Conservation (phyloP, 805 yeast species). For the Wickerhamiella musiphila region DNA sequence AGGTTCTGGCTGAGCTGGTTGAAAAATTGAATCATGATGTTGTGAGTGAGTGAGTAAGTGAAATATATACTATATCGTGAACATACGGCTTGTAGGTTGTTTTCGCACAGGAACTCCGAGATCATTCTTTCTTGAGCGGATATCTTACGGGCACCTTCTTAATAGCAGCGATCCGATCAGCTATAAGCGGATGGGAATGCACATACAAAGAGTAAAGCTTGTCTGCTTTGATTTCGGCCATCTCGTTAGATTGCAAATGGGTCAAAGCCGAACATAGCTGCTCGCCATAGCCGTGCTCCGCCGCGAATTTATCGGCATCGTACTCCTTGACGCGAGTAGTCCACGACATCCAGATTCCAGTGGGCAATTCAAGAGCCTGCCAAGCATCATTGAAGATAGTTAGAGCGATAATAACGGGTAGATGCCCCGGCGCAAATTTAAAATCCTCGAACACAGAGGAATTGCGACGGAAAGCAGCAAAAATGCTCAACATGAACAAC, state of each 20-base stretch:
- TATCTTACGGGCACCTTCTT: slow-evolving; percentile 13
- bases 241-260: slow-evolving; percentile 60
- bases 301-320: slow-evolving; percentile 84
- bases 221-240: slow-evolving; percentile 77
- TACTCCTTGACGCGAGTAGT: slow-evolving; percentile 78
- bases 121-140: not conserved
- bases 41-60: no score
- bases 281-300: slow-evolving; percentile 48
- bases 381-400: slow-evolving; percentile 60
- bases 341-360: slow-evolving; percentile 49
- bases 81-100: no score
- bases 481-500: slow-evolving; percentile 48
- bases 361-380: slow-evolving; percentile 55
- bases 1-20: no score
- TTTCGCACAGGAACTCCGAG: no score
- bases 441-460: slow-evolving; percentile 58
- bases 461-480: slow-evolving; percentile 69
- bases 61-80: not conserved
- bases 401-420: slow-evolving; percentile 72
- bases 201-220: slow-evolving; percentile 77
- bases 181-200: slow-evolving; percentile 79
- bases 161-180: slow-evolving; percentile 74
- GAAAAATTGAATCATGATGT: no score
- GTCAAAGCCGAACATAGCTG: slow-evolving; percentile 58
- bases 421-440: slow-evolving; percentile 40